These are phyloP conservation scores for Capillidium heterosporum DNA, from an alignment of 371 early-diverging fungal species.

Conservation along the genomic window DNA sequence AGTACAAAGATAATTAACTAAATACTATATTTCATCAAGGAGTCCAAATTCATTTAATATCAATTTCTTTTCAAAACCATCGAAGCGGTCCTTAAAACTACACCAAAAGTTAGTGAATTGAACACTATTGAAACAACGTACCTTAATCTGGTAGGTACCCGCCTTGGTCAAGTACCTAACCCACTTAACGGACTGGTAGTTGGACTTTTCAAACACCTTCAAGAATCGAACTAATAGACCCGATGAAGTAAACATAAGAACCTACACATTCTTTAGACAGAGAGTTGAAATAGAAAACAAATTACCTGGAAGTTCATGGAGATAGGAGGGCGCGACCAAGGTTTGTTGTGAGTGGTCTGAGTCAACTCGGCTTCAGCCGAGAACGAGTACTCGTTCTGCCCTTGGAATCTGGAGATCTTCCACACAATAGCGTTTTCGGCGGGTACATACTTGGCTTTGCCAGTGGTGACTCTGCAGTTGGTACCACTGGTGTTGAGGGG, in stretches of 20 bases:
- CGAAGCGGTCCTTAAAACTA: too few relatives aligned
- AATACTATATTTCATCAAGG: too few relatives aligned
- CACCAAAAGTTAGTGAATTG: too few relatives aligned
- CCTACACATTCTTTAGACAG: constrained; percentile 9
- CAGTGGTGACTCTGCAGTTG: constrained; percentile 42
- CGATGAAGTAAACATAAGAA: constrained; percentile 22
- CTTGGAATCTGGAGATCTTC: constrained; percentile 80
- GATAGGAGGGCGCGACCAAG: constrained; percentile 80
- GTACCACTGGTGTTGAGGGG: constrained; percentile 64
- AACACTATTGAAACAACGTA: constrained; percentile 10
- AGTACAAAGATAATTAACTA: too few relatives aligned
- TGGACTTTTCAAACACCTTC: constrained; percentile 80
- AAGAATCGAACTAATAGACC: constrained; percentile 73
- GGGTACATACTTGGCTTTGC: constrained; percentile 76
- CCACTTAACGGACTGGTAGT: constrained; percentile 81
- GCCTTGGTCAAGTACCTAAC: constrained; percentile 87
- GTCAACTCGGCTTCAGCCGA: constrained; percentile 54
- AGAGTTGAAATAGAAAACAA: background rate
- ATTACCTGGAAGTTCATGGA: constrained; percentile 73
- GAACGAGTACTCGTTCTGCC: constrained; percentile 54
- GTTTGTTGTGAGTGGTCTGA: constrained; percentile 52
- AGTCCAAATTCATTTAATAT: too few relatives aligned
- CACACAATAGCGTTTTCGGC: constrained; percentile 69
- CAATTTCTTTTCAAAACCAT: too few relatives aligned
- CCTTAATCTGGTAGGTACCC: constrained; percentile 71